Conservation (phyloP, 1,284 basidiomycete species). For the Apiotrichum gracile region DNA sequence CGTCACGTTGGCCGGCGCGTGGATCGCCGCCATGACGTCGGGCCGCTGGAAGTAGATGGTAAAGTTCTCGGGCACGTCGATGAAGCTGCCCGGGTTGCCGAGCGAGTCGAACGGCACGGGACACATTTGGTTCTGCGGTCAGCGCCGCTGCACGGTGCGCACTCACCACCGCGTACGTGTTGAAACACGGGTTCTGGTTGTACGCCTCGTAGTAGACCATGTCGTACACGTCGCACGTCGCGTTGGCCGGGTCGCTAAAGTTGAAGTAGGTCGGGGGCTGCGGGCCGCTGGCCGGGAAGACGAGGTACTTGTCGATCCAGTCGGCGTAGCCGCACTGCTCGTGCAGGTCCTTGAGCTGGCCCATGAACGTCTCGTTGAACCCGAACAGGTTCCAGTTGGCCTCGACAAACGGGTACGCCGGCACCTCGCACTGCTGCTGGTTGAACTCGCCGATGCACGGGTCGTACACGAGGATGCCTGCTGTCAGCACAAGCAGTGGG, state of each 20-base stretch:
- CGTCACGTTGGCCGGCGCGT: slow-evolving; percentile 58
- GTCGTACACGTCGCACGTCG: slow-evolving; percentile 62
- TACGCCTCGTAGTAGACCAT: slow-evolving; percentile 58
- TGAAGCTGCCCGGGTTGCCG: slow-evolving; percentile 59
- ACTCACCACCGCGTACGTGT: slow-evolving; percentile 62
- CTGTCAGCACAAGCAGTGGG: not conserved
- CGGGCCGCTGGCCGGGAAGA: slow-evolving; percentile 59
- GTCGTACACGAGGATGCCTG: slow-evolving; percentile 30
- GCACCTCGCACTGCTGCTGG: slow-evolving; percentile 61
- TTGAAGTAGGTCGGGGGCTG: slow-evolving; percentile 13
- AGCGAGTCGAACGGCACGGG: slow-evolving; percentile 67
- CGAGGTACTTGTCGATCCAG: slow-evolving; percentile 57
- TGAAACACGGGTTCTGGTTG: slow-evolving; percentile 63
- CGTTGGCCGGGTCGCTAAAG: slow-evolving; percentile 36
- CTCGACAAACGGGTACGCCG: slow-evolving; percentile 46
- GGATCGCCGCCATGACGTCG: slow-evolving; percentile 67
- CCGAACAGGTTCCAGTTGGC: slow-evolving; percentile 19
- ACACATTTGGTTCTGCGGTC: slow-evolving; percentile 37
- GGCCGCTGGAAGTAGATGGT: slow-evolving; percentile 59
- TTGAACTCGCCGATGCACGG: slow-evolving; percentile 36
- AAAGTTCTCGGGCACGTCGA: not conserved
- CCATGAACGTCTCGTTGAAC: slow-evolving; percentile 54
- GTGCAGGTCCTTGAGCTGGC: slow-evolving; percentile 55
- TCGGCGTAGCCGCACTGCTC: slow-evolving; percentile 59
- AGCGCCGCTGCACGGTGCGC: slow-evolving; percentile 8